Conservation (phyloP, 306 rosid genomes). For the Crotalaria pallida region DNA sequence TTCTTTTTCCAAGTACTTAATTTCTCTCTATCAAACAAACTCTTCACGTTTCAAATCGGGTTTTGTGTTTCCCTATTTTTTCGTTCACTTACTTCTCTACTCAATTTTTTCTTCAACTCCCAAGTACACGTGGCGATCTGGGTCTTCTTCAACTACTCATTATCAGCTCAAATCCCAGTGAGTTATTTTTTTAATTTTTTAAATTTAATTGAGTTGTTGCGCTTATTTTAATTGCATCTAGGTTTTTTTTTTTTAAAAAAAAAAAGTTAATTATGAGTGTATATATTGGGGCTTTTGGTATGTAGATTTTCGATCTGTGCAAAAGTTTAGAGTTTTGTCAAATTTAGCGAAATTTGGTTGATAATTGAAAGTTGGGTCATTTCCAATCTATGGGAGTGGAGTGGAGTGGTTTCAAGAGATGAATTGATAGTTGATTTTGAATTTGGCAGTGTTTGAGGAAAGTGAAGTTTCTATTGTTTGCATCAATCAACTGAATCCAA, state of each 20-base stretch:
- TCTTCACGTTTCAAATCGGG: constrained; percentile 29
- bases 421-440: constrained; percentile 2
- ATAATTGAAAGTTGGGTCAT: constrained; percentile 12
- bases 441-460: constrained; percentile 15
- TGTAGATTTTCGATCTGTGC: constrained; percentile 2
- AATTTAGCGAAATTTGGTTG: constrained; percentile 22
- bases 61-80: constrained; percentile 42
- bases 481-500: neutral
- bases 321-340: neutral
- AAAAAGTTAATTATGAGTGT: neutral
- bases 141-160: constrained; percentile 50
- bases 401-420: neutral
- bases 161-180: constrained; percentile 52
- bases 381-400: neutral
- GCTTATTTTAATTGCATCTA: neutral
- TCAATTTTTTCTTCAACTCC: constrained; percentile 58
- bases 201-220: neutral
- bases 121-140: constrained; percentile 84
- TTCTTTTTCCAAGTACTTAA: neutral
- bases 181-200: constrained; percentile 24
- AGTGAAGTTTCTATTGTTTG: neutral
- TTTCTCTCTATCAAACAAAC: neutral
- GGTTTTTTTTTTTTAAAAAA: neutral
- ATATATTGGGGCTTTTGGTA: constrained; percentile 5
- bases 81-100: constrained; percentile 33